phyloP scores from a whole-genome alignment of 768 basidiomycete genomes.

The Steccherinum ochraceum region DNA sequence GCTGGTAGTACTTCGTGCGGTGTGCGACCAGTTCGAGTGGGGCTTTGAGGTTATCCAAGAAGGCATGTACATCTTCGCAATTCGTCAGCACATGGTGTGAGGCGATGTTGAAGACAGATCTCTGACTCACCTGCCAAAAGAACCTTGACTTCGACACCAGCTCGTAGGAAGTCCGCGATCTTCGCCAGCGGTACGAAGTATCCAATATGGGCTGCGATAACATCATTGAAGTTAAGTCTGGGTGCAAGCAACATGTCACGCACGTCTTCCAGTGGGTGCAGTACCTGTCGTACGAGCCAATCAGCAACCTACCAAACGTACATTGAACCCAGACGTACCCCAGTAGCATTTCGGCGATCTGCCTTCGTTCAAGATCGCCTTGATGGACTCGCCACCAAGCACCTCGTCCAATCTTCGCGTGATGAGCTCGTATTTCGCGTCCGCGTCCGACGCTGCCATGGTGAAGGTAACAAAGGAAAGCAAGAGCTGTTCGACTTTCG shows the following conservation, averaged over 20 bases:
- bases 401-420: conserved; percentile 84
- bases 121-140: conserved; percentile 12
- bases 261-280: conserved; percentile 91
- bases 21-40: conserved; percentile 86
- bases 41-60: conserved; percentile 96
- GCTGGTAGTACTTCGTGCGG: conserved; percentile 87
- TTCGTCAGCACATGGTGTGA: conserved; percentile 1
- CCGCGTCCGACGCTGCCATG: conserved; percentile 28
- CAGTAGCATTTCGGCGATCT: conserved; percentile 83
- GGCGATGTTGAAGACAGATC: background rate
- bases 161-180: conserved; percentile 92
- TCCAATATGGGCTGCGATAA: conserved; percentile 92
- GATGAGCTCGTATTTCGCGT: conserved; percentile 70
- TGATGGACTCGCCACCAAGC: conserved; percentile 79
- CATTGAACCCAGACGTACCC: conserved; percentile 47
- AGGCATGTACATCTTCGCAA: conserved; percentile 81
- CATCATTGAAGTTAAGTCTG: background rate
- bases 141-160: conserved; percentile 74
- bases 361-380: conserved; percentile 72
- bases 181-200: conserved; percentile 95
- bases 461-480: background rate
- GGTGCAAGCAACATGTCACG: conserved; percentile 25
- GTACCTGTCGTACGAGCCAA: conserved; percentile 49
- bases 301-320: background rate
- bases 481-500: no score